Evolutionary conservation across 1,284 basidiomycete genomes (phyloP).

Genomic region (Hemileia vastatrix): DNA sequence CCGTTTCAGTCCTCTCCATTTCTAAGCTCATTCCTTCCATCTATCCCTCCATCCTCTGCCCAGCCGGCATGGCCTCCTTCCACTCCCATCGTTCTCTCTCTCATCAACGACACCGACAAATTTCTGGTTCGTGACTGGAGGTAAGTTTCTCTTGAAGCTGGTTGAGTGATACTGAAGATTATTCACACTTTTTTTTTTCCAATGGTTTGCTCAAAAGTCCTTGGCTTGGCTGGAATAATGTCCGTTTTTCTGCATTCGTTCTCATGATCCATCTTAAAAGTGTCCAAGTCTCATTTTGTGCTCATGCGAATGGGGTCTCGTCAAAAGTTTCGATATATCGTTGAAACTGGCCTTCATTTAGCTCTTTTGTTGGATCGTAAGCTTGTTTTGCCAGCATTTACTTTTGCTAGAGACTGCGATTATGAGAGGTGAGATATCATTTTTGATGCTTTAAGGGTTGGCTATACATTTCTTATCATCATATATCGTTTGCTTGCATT

Average conservation of each 20-base stretch:
- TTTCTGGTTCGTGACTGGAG: conserved; percentile 21
- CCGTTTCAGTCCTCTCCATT: no score
- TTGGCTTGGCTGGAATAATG: conserved; percentile 17
- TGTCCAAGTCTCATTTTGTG: no score
- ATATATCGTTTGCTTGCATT: background rate
- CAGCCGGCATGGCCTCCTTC: no score
- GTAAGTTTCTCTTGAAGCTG: background rate
- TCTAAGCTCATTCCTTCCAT: no score
- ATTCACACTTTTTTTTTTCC: background rate
- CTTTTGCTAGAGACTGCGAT: conserved; percentile 16
- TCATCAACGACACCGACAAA: no score
- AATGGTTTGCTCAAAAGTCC: background rate
- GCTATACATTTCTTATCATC: background rate
- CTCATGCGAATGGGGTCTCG: no score
- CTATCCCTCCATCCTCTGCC: no score
- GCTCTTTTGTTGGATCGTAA: conserved; percentile 13
- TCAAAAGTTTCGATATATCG: conserved; percentile 13
- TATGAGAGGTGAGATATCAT: conserved; percentile 7
- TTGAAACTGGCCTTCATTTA: conserved; percentile 14
- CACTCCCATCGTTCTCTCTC: no score
- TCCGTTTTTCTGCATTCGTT: no score
- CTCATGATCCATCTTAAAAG: no score
- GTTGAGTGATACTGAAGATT: background rate
- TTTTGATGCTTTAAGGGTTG: background rate
- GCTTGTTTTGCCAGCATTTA: conserved; percentile 19